Percentiles rank a stretch among this genome's conserved stretches.
These are phyloP conservation scores for Trichophyton benhamiae DNA, from an alignment of 2,329 filamentous ascomycete genomes.

Conservation along the genomic window DNA sequence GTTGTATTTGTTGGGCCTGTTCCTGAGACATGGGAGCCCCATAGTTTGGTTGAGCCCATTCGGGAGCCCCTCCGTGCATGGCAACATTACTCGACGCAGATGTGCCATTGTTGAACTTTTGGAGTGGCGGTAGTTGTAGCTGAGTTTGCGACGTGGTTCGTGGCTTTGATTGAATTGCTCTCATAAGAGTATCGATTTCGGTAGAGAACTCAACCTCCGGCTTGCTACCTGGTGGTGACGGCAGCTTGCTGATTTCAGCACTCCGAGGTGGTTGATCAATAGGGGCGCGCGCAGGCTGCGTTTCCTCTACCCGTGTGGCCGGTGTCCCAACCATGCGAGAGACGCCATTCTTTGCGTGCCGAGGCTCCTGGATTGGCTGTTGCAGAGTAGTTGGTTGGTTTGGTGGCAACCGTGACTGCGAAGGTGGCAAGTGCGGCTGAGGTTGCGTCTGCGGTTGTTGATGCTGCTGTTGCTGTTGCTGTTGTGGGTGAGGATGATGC, in stretches of 20 bases:
- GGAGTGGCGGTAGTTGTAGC: conserved; percentile 22
- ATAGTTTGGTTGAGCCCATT: conserved; percentile 12
- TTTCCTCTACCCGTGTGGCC: conserved; percentile 11
- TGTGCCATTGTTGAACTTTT: conserved; percentile 19
- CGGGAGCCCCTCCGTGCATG: conserved; percentile 7
- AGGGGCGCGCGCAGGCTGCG: conserved; percentile 5
- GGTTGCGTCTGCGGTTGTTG: conserved; percentile 7
- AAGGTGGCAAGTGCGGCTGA: conserved; percentile 20
- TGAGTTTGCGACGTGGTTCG: conserved; percentile 15
- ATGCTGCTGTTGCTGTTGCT: not conserved
- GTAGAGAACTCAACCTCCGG: conserved; percentile 57
- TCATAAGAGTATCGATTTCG: conserved; percentile 78
- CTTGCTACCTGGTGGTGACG: conserved; percentile 5
- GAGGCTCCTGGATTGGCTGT: conserved; percentile 26
- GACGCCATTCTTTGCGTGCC: conserved; percentile 28
- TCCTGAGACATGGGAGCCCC: conserved; percentile 13
- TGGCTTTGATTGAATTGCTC: conserved; percentile 62
- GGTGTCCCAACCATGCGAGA: conserved; percentile 17
- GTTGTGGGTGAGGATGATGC: not conserved
- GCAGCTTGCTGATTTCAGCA: conserved; percentile 6
- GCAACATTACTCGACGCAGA: not conserved
- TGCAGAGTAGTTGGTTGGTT: conserved; percentile 19
- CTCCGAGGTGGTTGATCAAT: conserved; percentile 2
- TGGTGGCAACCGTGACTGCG: conserved; percentile 22
- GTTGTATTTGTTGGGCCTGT: conserved; percentile 8